Base-by-base conservation (phyloP, 768 basidiomycete genomes). In the Suillus tomentosus region DNA sequence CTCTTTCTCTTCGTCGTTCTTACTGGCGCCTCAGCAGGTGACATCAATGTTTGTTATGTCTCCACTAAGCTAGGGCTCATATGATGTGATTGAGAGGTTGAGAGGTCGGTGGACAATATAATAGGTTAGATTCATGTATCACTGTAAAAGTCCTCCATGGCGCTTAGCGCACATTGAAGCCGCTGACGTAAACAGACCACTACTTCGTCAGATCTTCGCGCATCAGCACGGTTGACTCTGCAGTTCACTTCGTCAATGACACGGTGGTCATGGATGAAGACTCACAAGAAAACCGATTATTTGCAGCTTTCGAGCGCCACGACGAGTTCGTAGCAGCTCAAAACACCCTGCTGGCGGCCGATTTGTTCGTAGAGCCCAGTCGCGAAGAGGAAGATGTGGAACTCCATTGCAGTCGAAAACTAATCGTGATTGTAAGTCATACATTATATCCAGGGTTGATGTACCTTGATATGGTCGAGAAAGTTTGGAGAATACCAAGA, bases 401-500 rank as follows among this genome's bases (percentile, higher is more conserved):
- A 72, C 70, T 59, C 9, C 62, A 71, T 5, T 65, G 79, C 10
- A 76, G 82, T 40, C 77, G 78, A 60, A 83, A 80, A 64, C 76
- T 90, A 10, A 71, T 67, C 13, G 61, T 76, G 48, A 86, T 87
- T 62, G 89, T 90, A 74, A 70, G 87, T 79, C 11, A 19, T 56
- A 2, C n/a, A 47, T 43, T 9, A 63, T 36, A 51, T 66, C 60
- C 22, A 51, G 37, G 14, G 64, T 37, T 63, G 42, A 39, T 14
- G 2, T 27, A 1, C 45, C 54, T 54, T 64, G 37, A 22, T 65
- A 34, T 17, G 54, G 7, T 63, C 31, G 22, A 59, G 66, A 19
- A 61, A 98, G 96, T 83, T 98, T 36, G 85, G 86, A 72, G 86
- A 89, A 72, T 98, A 96, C 72, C 95, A 96, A 74, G 96, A 99